A percentile compares a stretch with the other conserved stretches of the same genome.
These are phyloP conservation scores for Dendrobium officinale DNA, from an alignment of 106 monocot species.

Conservation along the genomic window DNA sequence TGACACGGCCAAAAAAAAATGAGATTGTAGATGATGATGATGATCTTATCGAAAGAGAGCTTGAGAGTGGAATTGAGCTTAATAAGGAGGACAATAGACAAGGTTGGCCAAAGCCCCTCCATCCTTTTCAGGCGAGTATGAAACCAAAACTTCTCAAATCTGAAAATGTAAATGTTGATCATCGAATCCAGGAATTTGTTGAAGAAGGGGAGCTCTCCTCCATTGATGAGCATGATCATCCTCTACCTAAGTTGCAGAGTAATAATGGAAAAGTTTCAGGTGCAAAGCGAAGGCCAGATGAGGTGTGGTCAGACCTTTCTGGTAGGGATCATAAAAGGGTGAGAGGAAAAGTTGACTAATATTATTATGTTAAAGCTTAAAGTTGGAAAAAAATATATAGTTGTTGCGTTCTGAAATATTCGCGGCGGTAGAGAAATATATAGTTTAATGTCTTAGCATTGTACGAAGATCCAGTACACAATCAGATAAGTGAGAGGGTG, in stretches of 20 bases:
- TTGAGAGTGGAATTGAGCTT: slow-evolving; percentile 81
- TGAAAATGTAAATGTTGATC: slow-evolving; percentile 11
- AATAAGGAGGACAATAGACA: slow-evolving; percentile 39
- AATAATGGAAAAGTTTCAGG: slow-evolving; percentile 13
- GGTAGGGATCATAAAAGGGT: not conserved
- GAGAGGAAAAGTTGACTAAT: not conserved
- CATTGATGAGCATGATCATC: slow-evolving; percentile 19
- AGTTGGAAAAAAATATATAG: no score
- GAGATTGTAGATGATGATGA: slow-evolving; percentile 46
- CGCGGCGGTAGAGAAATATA: no score
- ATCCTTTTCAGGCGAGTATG: slow-evolving; percentile 10
- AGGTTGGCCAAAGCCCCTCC: slow-evolving; percentile 21
- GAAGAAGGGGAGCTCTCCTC: slow-evolving; percentile 72
- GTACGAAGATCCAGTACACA: no score
- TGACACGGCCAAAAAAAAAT: slow-evolving; percentile 26
- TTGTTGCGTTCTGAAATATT: no score
- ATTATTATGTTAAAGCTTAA: no score
- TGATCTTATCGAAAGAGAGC: slow-evolving; percentile 71
- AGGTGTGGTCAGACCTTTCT: not conserved
- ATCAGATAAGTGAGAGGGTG: no score
- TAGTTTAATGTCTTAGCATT: no score
- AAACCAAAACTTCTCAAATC: slow-evolving; percentile 8
- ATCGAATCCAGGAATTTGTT: slow-evolving; percentile 7
- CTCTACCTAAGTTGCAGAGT: slow-evolving; percentile 7
- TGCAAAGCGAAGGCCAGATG: not conserved